Percentiles rank a stretch among this genome's conserved stretches.
These are phyloP conservation scores for Fraxinus anomala DNA, from an alignment of 257 asterid species.

Conservation along the genomic window DNA sequence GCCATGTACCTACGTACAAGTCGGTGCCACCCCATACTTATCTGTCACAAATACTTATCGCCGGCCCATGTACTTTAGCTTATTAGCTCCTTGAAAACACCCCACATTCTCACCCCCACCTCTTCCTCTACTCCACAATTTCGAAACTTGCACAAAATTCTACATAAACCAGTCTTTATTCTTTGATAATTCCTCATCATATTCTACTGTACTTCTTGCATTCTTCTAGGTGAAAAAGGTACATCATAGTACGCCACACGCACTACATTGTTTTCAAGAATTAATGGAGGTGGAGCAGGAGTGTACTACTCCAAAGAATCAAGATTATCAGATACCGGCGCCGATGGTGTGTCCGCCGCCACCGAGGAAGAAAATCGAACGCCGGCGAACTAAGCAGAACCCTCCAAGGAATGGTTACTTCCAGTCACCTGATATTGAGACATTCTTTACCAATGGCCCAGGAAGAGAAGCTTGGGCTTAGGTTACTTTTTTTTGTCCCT, in stretches of 20 bases:
- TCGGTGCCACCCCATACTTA: no score
- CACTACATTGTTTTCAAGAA: background rate
- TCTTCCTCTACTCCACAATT: no score
- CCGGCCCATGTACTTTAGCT: no score
- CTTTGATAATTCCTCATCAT: background rate
- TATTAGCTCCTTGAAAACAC: no score
- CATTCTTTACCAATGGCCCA: slow-evolving; percentile 37
- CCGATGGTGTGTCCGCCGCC: slow-evolving; percentile 62
- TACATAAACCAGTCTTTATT: background rate
- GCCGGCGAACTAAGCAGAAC: slow-evolving; percentile 26
- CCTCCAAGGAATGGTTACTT: slow-evolving; percentile 48
- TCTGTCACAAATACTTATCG: no score
- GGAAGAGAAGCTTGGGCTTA: slow-evolving; percentile 35
- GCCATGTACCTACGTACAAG: no score
- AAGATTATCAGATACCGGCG: slow-evolving; percentile 53
- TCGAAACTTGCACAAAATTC: background rate
- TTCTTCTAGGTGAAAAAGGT: background rate
- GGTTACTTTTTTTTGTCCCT: background rate
- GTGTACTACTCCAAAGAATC: slow-evolving; percentile 66
- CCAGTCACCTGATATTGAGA: slow-evolving; percentile 62
- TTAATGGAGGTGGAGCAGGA: slow-evolving; percentile 51
- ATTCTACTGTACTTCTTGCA: background rate
- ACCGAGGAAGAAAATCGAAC: slow-evolving; percentile 49
- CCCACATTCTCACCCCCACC: no score
- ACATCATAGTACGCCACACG: background rate